These are phyloP conservation scores for Brassica incana DNA, from an alignment of 345 rosid genomes.

Conservation along the genomic window DNA sequence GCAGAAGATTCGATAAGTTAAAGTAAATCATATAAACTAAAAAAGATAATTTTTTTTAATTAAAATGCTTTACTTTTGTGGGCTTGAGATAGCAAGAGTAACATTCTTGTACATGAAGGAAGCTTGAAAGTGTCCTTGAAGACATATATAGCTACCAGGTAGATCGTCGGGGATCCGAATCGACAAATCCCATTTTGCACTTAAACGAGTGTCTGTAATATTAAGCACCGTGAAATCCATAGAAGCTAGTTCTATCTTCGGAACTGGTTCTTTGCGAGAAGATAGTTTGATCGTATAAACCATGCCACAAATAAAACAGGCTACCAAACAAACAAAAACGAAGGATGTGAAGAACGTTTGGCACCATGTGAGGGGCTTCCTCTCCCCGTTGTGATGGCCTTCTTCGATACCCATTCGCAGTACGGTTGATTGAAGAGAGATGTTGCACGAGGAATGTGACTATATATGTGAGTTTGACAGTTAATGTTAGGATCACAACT, in stretches of 20 bases:
- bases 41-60: no score
- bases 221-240: conserved; percentile 5
- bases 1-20: not conserved
- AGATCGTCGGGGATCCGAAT: not conserved
- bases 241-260: not conserved
- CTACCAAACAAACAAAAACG: not conserved
- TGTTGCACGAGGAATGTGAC: no score
- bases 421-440: no score
- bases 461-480: no score
- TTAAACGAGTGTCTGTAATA: not conserved
- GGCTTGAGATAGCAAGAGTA: not conserved
- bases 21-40: no score
- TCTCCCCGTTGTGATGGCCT: not conserved
- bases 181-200: conserved; percentile 5
- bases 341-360: not conserved
- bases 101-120: conserved; percentile 19
- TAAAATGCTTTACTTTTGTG: not conserved
- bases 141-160: not conserved
- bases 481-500: no score
- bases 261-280: not conserved
- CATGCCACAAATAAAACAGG: not conserved
- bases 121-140: conserved; percentile 24
- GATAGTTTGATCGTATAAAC: no score
- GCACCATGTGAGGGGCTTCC: not conserved
- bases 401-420: not conserved